Conservation (phyloP, 306 rosid genomes). For the Inga laurina region DNA sequence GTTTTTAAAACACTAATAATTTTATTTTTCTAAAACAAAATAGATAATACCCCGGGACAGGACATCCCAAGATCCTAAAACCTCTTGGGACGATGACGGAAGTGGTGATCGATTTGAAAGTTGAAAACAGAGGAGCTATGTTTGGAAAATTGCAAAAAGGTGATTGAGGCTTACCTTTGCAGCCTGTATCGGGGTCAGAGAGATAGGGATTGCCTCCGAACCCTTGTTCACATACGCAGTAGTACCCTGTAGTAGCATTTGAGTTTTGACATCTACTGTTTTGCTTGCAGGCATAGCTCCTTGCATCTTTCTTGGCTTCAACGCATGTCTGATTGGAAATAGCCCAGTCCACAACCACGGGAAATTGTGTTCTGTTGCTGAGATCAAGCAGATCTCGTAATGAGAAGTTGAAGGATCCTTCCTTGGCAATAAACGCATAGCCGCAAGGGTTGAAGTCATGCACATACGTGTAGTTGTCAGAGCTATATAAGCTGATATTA, state of each 20-base stretch:
- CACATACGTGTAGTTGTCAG: rapidly evolving
- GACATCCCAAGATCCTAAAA: too few species aligned
- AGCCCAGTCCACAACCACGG: not conserved
- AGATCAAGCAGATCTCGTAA: not conserved
- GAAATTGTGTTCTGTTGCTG: not conserved
- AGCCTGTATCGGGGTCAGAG: not conserved
- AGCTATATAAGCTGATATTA: not conserved
- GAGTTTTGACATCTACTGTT: not conserved
- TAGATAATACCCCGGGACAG: too few species aligned
- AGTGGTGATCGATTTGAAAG: too few species aligned
- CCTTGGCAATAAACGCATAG: constrained; percentile 33
- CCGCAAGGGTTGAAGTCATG: constrained; percentile 32
- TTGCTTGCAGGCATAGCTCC: not conserved
- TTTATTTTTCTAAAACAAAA: too few species aligned
- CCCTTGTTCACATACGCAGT: not conserved
- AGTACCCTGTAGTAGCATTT: not conserved
- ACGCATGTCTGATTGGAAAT: not conserved
- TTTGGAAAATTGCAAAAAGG: not conserved
- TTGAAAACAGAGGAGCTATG: too few species aligned
- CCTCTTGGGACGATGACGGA: too few species aligned
- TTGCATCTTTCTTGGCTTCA: not conserved
- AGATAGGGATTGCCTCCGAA: not conserved
- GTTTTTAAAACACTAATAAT: too few species aligned
- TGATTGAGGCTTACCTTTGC: not conserved
- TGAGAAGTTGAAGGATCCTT: constrained; percentile 26